phyloP scores from a whole-genome alignment of 2,329 filamentous ascomycete species.

The Aspergillus transmontanensis region DNA sequence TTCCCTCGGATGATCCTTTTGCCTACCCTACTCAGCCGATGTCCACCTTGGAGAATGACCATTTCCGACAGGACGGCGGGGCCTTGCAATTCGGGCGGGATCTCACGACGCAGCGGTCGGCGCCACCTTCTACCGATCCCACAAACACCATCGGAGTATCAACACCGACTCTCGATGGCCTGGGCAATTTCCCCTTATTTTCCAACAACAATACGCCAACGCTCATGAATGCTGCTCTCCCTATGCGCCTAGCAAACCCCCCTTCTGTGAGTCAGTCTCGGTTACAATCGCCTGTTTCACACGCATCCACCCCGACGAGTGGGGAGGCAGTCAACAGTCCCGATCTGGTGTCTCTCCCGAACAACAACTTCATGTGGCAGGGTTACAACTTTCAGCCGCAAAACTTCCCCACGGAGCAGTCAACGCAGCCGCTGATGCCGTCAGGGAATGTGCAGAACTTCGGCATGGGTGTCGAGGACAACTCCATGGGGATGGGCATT shows the following conservation, averaged over 20 bases:
- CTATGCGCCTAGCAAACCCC: slow-evolving; percentile 29
- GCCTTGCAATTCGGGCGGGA: slow-evolving; percentile 28
- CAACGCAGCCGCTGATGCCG: slow-evolving; percentile 25
- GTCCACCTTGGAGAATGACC: slow-evolving; percentile 48
- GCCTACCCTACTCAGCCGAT: slow-evolving; percentile 54
- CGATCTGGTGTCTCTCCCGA: slow-evolving; percentile 45
- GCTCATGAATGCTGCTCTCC: slow-evolving; percentile 29
- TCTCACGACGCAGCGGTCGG: slow-evolving; percentile 15
- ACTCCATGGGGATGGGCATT: slow-evolving; percentile 33
- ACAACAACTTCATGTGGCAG: slow-evolving; percentile 46
- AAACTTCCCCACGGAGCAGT: slow-evolving; percentile 17
- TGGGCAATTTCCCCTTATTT: slow-evolving; percentile 31
- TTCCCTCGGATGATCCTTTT: slow-evolving; percentile 53
- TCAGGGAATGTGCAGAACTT: slow-evolving; percentile 26
- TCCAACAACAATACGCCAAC: slow-evolving; percentile 21
- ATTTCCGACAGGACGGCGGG: slow-evolving; percentile 38
- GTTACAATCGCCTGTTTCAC: slow-evolving; percentile 37
- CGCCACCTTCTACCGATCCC: slow-evolving; percentile 19
- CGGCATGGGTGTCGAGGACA: slow-evolving; percentile 31
- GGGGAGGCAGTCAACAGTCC: slow-evolving; percentile 40
- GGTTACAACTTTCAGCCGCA: slow-evolving; percentile 39
- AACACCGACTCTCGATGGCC: slow-evolving; percentile 31
- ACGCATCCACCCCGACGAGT: slow-evolving; percentile 31
- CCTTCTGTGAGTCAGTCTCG: slow-evolving; percentile 27
- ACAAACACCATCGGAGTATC: slow-evolving; percentile 20